phyloP scores from a whole-genome alignment of 2,329 filamentous ascomycete genomes.

The Cryphonectria nitschkei region DNA sequence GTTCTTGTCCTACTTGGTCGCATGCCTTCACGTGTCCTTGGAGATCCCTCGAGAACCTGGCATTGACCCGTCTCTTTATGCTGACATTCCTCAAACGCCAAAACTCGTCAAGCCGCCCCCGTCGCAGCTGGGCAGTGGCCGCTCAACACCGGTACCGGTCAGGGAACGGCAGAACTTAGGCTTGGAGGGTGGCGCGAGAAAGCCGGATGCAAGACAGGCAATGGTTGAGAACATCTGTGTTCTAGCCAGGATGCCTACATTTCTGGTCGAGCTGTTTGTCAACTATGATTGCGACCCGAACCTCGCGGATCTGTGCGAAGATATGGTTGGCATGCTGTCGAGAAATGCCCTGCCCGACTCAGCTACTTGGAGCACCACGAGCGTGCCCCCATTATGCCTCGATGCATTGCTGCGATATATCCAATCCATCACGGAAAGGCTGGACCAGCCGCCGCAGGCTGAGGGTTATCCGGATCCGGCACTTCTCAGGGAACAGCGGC shows the following conservation, averaged over 20 bases:
- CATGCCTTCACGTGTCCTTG: constrained; percentile 90
- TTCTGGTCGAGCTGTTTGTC: constrained; percentile 93
- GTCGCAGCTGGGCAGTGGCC: constrained; percentile 76
- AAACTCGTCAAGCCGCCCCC: constrained; percentile 80
- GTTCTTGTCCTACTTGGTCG: constrained; percentile 91
- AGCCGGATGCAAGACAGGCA: constrained; percentile 92
- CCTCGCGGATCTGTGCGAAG: constrained; percentile 88
- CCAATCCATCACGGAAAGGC: constrained; percentile 85
- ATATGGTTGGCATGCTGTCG: constrained; percentile 89
- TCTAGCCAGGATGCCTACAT: constrained; percentile 87
- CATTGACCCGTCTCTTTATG: constrained; percentile 89
- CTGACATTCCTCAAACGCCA: constrained; percentile 89
- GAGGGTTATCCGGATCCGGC: constrained; percentile 70
- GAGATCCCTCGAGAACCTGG: constrained; percentile 89
- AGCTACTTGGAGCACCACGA: constrained; percentile 98
- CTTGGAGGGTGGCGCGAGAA: constrained; percentile 86
- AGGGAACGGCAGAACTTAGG: constrained; percentile 92
- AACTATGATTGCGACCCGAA: constrained; percentile 98
- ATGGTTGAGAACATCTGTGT: constrained; percentile 98
- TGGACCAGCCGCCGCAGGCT: constrained; percentile 69
- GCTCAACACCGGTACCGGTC: constrained; percentile 86
- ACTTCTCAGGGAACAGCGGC: constrained; percentile 70
- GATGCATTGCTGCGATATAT: constrained; percentile 90
- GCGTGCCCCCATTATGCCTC: constrained; percentile 91
- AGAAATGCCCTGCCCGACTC: constrained; percentile 96